Base-by-base conservation (phyloP, 1,139 yeast genomes). In the Scheffersomyces lignicola region DNA sequence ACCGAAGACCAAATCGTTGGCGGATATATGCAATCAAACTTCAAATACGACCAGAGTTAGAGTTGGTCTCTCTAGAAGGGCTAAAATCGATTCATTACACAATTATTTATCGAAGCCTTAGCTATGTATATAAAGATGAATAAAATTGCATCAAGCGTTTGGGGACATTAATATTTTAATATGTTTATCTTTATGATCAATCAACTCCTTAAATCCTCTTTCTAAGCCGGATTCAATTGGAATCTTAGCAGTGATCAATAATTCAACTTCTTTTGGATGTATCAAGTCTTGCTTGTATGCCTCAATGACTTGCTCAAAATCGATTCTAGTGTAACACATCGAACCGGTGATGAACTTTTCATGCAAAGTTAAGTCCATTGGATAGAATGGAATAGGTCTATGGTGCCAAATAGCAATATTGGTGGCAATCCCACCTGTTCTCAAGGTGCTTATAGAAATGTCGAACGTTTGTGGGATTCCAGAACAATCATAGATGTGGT, bases 371-470 rank as follows among this genome's bases (percentile, higher is more conserved):
- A 68, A 42, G 34, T 62, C 65, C 76, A 71, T 72, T 31, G 78
- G 78, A 41, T 58, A 58, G 41, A 65, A 65, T 8, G 54, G 56
- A 9, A 66, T 58, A 3, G 72, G 59, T 18, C 35, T 34, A 29
- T 43, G 41, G 4, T 48, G 45, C 79, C 80, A 75, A 31, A 74
- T 70, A 31, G 87, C 87, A 24, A 80, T 71, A 49, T 80, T 80
- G 32, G 80, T 78, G 4, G 83, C 83, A 10, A 65, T 63, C 31
- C 87, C 88, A 35, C 75, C 70, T n/a, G 79, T 73, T 31, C 75
- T 67, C 24, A 79, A 55, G 13, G 80, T 71, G 33, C 66, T 68
- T 17, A 80, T 53, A 3, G 80, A 68, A 2, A 80, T 62, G 23
- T 66, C 63, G 44, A 76, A 74, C 3, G 86, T 79, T 3, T 63